Evolutionary conservation across 2,329 filamentous ascomycete genomes (phyloP), one percentile per base, ranked within the genome.

Genomic region (Penicillium sp.): DNA sequence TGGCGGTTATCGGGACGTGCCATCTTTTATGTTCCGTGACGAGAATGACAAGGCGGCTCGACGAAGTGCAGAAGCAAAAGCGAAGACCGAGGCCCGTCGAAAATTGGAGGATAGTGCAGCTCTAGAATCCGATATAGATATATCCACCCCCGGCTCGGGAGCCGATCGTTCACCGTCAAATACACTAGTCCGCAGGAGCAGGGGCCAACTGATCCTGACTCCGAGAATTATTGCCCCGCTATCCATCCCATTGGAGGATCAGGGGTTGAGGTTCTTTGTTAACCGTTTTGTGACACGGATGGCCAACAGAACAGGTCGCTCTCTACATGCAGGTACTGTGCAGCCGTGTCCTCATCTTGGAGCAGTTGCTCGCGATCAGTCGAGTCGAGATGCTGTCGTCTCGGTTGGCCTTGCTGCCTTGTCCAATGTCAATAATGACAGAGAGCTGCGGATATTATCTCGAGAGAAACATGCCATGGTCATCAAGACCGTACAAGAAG

Each of bases 1-100:
- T 42, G 60, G 66, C 38, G 70, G 70, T 45, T 73, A 73, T 53
- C 66, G 65, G 33, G 70, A 73, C 33, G 61, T 68, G n/a, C 49
- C 61, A 19, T 60, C 68, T 27, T 53, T 71, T 2, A 48, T 68
- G 36, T 71, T 73, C 53, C 67, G 66, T 15, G 61, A 71, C 51
- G 70, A 73, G 57, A 73, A 67, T 56, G 67, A 63, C 25, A 66
- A 59, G 31, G 62, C 64, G 23, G 62, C 64, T 27, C 64, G 59
- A 35, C 59, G 62, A 45, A 63, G 66, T 23, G 64, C 59, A 31
- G 60, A 55, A 17, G 63, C 63, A 19, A 67, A 67, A 49, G 61
- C 62, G 29, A 65, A 52, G 47, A 49, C 62, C 9, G 61, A 55
- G 36, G 62, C 62, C 41, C 58, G 65, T 15, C 60, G 53, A 42